A percentile compares a stretch with the other conserved stretches of the same genome.
Conservation (phyloP, 108 stramenopile species). For the Cyclotella atomus region DNA sequence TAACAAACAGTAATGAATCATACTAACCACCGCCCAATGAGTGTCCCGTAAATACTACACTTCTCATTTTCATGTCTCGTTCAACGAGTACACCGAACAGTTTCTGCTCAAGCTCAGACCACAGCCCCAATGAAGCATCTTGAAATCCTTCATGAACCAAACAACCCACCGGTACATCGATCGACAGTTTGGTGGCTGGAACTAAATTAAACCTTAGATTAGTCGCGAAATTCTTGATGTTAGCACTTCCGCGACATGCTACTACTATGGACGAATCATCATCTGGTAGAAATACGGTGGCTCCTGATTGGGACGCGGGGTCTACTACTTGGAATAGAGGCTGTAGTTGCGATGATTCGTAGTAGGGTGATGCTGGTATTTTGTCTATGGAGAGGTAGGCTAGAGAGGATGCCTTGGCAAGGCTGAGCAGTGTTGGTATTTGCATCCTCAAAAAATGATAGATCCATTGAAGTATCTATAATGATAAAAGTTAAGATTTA, state of each 20-base stretch:
- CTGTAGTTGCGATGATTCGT: conserved; percentile 26
- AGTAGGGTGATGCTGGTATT: conserved; percentile 62
- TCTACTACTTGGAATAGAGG: conserved; percentile 64
- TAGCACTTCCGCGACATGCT: conserved; percentile 66
- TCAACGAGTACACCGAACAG: conserved; percentile 14
- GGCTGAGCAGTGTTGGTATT: conserved; percentile 32
- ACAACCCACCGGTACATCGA: conserved; percentile 16
- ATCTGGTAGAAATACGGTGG: conserved; percentile 51
- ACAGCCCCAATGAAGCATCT: conserved; percentile 56
- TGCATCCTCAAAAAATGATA: too few relatives aligned
- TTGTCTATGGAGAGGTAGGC: conserved; percentile 62
- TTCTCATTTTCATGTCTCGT: not conserved
- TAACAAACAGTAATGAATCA: not conserved
- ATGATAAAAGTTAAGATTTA: not conserved
- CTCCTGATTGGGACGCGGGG: conserved; percentile 56
- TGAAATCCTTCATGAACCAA: conserved; percentile 64
- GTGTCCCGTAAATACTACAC: conserved; percentile 41
- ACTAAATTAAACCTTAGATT: conserved; percentile 61
- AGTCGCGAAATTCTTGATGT: conserved; percentile 56
- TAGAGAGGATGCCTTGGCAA: conserved; percentile 59
- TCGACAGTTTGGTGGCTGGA: conserved; percentile 35
- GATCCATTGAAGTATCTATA: not conserved
- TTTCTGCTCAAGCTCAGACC: conserved; percentile 46
- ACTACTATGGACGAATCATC: conserved; percentile 29
- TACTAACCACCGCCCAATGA: conserved; percentile 37